Base-by-base conservation (phyloP, 1,284 basidiomycete genomes). In the Ustilago nuda region DNA sequence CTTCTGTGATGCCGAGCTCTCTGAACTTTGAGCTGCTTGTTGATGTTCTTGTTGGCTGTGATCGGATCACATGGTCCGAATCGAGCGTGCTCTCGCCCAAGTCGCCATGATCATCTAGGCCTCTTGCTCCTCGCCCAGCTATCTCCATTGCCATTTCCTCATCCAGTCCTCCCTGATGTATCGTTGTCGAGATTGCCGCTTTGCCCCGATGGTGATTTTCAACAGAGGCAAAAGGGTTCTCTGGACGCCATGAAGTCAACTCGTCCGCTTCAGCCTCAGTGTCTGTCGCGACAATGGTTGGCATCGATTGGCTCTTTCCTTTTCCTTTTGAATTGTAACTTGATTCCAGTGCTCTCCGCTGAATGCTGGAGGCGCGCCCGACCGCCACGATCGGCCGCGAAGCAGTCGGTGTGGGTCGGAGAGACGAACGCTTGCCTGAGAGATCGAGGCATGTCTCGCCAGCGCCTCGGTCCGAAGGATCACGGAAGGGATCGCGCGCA, bases 261-360 rank as follows among this genome's bases (percentile, higher is more conserved):
- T 52, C 46, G 5, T 66, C 39, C 17, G 23, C 52, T 17, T 58
- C 66, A 2, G 56, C 71, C 5, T 77, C 78, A 1, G 75, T 74
- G 48, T 80, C 78, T 9, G 78, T 80, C 2, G 72, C 69, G 15
- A 80, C 76, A 37, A 80, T 80, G 13, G 74, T 72, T 0, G 78
- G 78, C 70, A 78, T 78, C 1, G 66, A 66, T 3, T 66, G 66
- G 2, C 59, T 65, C 32, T 76, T 76, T 30, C 67, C 69, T 11
- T 73, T 66, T 45, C 62, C 66, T 50, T 72, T 75, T 17, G 56
- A 48, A 3, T 59, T 62, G 46, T 60, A 61, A 12, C 52, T 48
- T 3, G 63, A 39, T n/a, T 79, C 76, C 36, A 76, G 27, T 3
- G 74, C 66, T 43, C 60, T 50, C 0, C 70, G 55, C 36, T 76